Base-by-base conservation (phyloP, 352 stramenopile species). In the Pythium graminicola region DNA sequence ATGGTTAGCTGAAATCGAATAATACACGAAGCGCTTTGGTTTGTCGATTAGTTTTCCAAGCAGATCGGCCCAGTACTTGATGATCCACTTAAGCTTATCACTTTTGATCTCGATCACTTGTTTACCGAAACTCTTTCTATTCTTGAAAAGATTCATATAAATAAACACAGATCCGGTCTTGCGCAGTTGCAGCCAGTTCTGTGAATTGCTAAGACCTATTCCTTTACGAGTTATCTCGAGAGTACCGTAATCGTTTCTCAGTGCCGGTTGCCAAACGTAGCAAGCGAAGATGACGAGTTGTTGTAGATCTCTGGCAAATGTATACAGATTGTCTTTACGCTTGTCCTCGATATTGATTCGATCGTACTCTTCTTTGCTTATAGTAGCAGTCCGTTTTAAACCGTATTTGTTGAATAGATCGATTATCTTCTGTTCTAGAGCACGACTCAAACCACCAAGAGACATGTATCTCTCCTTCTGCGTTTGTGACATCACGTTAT, bases 361-460 rank as follows among this genome's bases (percentile, higher is more conserved):
- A n/a, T n/a, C n/a, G n/a, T n/a, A 14, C 31, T 36, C 8, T 14
- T 14, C 14, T 14, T 36, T 14, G 14, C 8, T 14, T 36, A 14
- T 14, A 9, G 31, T 36, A 36, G 14, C 31, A 36, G 14, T 36
- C 5, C 36, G 32, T 2, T 16, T 55, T 16, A 55, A 13, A 8
- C 19, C 31, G 29, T 54, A 54, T 29, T 52, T 41, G 32, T 54
- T 35, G 20, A 54, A 54, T 33, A 45, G 23, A 28, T 54, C 47
- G 26, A 45, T 44, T 8, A 54, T 33, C 32, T 6, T 7, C 3
- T 17, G n/a, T 5, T 31, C 19, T 4, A 54, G 24, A 13, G 29
- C 33, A 20, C 19, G 29, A 32, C 3, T 33, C 23, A 44, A 10
- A 3, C n/a, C 33, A 14, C 20, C 20, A 42, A 54, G 19, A 42